Evolutionary conservation across 2,329 filamentous ascomycete species (phyloP), one percentile per base, ranked within the genome.

Genomic region (Sclerotinia spermophila): DNA sequence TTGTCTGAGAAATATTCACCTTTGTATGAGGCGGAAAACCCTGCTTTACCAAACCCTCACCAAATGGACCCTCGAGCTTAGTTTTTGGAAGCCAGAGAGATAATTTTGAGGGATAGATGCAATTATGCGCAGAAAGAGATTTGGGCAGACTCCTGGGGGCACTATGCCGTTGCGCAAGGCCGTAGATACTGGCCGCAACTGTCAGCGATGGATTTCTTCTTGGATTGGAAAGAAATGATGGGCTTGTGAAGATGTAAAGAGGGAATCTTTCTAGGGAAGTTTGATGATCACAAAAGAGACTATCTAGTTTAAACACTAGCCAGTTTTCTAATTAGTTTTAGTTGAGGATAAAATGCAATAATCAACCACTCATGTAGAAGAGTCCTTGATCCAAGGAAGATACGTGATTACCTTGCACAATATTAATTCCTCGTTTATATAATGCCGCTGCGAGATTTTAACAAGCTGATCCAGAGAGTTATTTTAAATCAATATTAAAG

Each of bases 111-210:
- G 11, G 19, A 45, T 2, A 33, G 27, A 44, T 24, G 10, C 5
- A 33, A 21, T 8, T 27, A 62, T 1, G 10, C 1, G 27, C 42
- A 7, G 19, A 24, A 33, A 5, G 0, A 5, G 0, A 1, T 0
- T 15, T 62, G 59, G 59, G 27, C 19, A 33, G 3, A 0, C 0
- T 3, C 15, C 42, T 62, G 40, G 59, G 17, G 40, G 3, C 8
- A 15, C 5, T 24, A 33, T 33, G 4, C 30, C 3, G 5, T 62
- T 45, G 40, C 17, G 11, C 4, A 62, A 2, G 21, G 6, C 19
- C 33, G 59, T 45, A 0, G 5, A 33, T 19, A 62, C 24, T 62
- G 40, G 40, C 40, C 13, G 5, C 27, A 62, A 1, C n/a, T 24
- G 40, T 6, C 10, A 13, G 1, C 27, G 4, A 4, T 5, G 7